Evolutionary conservation across 345 rosid species (phyloP), one percentile per base, ranked within the genome.

Genomic region (Turritis glabra): DNA sequence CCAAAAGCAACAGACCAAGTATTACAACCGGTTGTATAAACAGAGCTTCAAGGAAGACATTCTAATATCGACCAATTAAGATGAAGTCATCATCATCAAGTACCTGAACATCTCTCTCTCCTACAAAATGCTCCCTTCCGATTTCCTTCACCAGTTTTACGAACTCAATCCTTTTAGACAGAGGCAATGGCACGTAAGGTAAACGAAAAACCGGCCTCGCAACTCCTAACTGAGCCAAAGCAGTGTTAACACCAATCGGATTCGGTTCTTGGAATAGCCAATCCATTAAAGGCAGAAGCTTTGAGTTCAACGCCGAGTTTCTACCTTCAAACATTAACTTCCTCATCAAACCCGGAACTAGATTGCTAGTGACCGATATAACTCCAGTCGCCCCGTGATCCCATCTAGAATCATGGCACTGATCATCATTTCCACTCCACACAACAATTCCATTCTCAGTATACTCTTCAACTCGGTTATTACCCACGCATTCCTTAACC

Each of bases 371-470:
- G 17, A 94, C 93, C 51, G 97, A 91, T 63, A 90, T 81, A 68
- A 86, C 97, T 2, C 96, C 97, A 0, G 83, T 79, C 3, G 93
- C 96, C 2, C 93, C 93, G 32, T 84, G 75, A 75, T 75, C 83
- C 93, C 92, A 91, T 72, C 93, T 83, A 17, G 97, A 83, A 78
- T 91, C 97, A 72, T 91, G 97, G 51, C 95, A 90, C 76, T 94
- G 79, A 62, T 90, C 95, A 62, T 91, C 97, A 17, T 91, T 91
- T 37, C 97, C 96, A 59, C 87, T 88, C 97, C 97, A 90, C 55
- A 90, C 96, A 15, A 87, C 88, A 38, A 91, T 80, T 21, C 90
- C 92, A 10, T 86, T 82, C 29, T 76, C 80, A 29, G 89, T 85
- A 51, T 90, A 88, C 61, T 81, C 84, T 66, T 81, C 82, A 21